phyloP scores from a whole-genome alignment of 2,329 filamentous ascomycete genomes.

The Plenodomus tracheiphilus region DNA sequence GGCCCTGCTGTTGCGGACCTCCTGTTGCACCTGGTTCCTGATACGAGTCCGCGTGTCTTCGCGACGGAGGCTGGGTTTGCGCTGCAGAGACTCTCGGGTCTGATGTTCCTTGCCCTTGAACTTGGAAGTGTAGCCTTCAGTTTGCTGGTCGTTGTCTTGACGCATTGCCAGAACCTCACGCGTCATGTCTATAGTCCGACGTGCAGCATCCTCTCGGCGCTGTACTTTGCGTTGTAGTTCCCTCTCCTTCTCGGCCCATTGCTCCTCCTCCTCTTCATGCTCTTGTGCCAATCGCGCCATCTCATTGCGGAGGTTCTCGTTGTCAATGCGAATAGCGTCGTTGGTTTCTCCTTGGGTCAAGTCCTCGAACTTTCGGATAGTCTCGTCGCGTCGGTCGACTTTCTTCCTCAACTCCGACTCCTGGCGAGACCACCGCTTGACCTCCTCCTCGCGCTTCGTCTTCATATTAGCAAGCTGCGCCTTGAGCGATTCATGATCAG shows the following conservation, averaged over 20 bases:
- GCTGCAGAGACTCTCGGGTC: slow-evolving; percentile 22
- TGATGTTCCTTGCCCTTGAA: slow-evolving; percentile 24
- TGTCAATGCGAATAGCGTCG: slow-evolving; percentile 45
- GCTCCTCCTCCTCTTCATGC: slow-evolving; percentile 38
- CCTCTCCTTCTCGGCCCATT: slow-evolving; percentile 38
- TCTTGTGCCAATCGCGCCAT: slow-evolving; percentile 41
- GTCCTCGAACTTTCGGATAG: slow-evolving; percentile 44
- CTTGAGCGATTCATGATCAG: slow-evolving; percentile 70
- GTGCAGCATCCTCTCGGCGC: slow-evolving; percentile 31
- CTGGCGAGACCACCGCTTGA: slow-evolving; percentile 35
- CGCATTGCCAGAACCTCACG: slow-evolving; percentile 34
- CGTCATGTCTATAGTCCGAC: slow-evolving; percentile 34
- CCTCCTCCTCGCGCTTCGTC: slow-evolving; percentile 65
- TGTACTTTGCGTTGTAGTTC: slow-evolving; percentile 40
- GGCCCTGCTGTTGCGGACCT: slow-evolving; percentile 38
- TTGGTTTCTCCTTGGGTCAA: slow-evolving; percentile 44
- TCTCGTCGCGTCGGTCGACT: slow-evolving; percentile 44
- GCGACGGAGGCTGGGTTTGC: slow-evolving; percentile 33
- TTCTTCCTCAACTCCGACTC: slow-evolving; percentile 38
- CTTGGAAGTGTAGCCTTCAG: slow-evolving; percentile 10
- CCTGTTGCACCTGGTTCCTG: slow-evolving; percentile 37
- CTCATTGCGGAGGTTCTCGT: slow-evolving; percentile 45
- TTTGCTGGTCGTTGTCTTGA: slow-evolving; percentile 27
- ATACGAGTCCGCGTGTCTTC: slow-evolving; percentile 41
- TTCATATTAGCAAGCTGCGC: slow-evolving; percentile 76